A percentile compares a stretch with the other conserved stretches of the same genome.
Conservation (phyloP, 305 asterid genomes). For the Striga hermonthica region DNA sequence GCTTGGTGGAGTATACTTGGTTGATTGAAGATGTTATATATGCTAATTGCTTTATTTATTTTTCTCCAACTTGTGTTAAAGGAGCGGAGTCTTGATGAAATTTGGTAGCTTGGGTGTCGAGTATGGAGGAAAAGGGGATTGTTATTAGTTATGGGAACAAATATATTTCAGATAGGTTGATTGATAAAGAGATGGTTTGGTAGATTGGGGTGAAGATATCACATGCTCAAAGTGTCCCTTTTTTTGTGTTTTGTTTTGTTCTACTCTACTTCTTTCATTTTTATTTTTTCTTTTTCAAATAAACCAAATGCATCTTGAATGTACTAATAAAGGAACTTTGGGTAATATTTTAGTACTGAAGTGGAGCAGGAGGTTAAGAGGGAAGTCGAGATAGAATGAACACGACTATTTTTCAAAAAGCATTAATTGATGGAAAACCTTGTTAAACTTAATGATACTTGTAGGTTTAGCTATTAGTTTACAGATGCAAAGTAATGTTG, state of each 20-base stretch:
- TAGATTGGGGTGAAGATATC: slow-evolving; percentile 1
- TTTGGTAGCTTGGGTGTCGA: slow-evolving; percentile 17
- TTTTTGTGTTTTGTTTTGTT: no score
- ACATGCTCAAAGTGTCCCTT: no score
- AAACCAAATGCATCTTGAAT: background rate
- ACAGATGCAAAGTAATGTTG: slow-evolving; percentile 17
- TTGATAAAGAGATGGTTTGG: background rate
- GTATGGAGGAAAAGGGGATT: slow-evolving; percentile 7
- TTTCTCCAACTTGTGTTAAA: background rate
- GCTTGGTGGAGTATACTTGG: background rate
- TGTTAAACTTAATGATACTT: slow-evolving; percentile 13
- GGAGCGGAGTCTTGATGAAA: background rate
- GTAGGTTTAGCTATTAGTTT: slow-evolving; percentile 20
- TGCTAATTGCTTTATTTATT: background rate
- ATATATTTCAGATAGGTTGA: background rate
- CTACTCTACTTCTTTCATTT: no score
- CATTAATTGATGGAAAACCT: slow-evolving; percentile 1
- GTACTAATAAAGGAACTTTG: background rate
- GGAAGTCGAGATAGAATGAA: slow-evolving; percentile 9
- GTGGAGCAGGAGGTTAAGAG: slow-evolving; percentile 1
- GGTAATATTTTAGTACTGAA: slow-evolving; percentile 5
- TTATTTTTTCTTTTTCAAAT: background rate
- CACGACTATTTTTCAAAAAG: background rate
- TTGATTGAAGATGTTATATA: slow-evolving; percentile 17
- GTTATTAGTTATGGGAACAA: background rate